phyloP scores from a whole-genome alignment of 2,329 filamentous ascomycete species.

The Fusarium sp. region DNA sequence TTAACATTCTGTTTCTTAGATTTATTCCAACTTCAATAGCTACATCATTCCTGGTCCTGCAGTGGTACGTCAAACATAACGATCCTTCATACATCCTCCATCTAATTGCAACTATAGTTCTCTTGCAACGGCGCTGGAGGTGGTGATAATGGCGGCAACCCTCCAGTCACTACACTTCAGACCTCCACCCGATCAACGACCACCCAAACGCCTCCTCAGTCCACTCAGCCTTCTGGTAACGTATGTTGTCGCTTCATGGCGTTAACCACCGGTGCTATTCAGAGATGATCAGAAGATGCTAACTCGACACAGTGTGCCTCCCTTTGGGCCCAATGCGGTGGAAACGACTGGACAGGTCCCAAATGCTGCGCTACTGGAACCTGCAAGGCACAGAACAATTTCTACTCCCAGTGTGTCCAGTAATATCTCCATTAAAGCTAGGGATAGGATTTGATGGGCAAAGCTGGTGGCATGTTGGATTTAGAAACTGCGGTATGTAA shows the following conservation, averaged over 20 bases:
- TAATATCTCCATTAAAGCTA: neutral
- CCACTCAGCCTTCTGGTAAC: conserved; percentile 9
- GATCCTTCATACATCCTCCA: rapidly evolving
- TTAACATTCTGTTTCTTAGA: neutral
- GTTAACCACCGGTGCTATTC: neutral
- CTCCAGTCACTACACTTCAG: conserved; percentile 4
- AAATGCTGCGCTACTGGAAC: conserved; percentile 26
- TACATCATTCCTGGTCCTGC: conserved; percentile 7
- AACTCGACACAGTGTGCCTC: neutral
- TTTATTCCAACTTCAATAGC: conserved; percentile 23
- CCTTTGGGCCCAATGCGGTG: conserved; percentile 12
- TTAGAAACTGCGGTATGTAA: neutral
- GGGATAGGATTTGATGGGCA: rapidly evolving
- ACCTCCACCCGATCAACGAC: neutral
- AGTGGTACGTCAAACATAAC: neutral
- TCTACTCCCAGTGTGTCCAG: conserved; percentile 14
- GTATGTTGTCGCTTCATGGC: neutral
- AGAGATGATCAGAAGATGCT: neutral
- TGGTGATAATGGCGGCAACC: neutral
- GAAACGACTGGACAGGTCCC: neutral
- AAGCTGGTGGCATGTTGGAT: rapidly evolving
- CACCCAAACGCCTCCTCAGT: conserved; percentile 1
- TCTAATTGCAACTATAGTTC: neutral
- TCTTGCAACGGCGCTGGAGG: conserved; percentile 15
- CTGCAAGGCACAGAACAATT: conserved; percentile 6